Evolutionary conservation across 768 basidiomycete genomes (phyloP).

Genomic region (Saitozyma sp.): DNA sequence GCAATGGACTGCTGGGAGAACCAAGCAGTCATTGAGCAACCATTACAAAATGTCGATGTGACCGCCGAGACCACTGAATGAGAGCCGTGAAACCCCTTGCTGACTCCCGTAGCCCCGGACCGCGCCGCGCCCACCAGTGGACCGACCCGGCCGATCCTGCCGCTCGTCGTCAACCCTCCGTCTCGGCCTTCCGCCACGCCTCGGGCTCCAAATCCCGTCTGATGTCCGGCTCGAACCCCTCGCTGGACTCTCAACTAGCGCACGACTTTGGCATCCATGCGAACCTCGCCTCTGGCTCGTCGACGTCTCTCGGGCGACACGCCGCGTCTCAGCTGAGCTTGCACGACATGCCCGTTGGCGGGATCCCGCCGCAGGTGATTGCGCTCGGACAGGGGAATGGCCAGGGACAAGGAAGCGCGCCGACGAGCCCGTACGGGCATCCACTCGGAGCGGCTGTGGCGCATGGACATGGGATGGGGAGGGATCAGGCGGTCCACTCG

Average conservation of each 20-base stretch:
- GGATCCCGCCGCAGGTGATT: not conserved
- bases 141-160: slow-evolving; percentile 19
- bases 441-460: slow-evolving; percentile 45
- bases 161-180: slow-evolving; percentile 27
- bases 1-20: too few relatives aligned
- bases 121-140: slow-evolving; percentile 35
- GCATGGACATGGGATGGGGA: slow-evolving; percentile 39
- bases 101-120: slow-evolving; percentile 41
- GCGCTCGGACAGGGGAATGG: slow-evolving; percentile 2
- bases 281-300: slow-evolving; percentile 31
- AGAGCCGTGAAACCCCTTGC: too few relatives aligned
- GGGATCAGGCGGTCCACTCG: slow-evolving; percentile 11
- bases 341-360: slow-evolving; percentile 6
- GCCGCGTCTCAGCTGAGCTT: slow-evolving; percentile 24
- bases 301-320: slow-evolving; percentile 30
- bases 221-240: slow-evolving; percentile 42
- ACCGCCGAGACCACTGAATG: too few relatives aligned
- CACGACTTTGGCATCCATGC: slow-evolving; percentile 49
- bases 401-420: slow-evolving; percentile 32
- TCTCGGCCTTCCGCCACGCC: slow-evolving; percentile 32
- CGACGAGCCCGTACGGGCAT: slow-evolving; percentile 52
- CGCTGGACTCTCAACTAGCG: slow-evolving; percentile 51
- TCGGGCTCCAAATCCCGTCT: slow-evolving; percentile 25
- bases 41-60: too few relatives aligned
- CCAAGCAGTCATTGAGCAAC: too few relatives aligned